These are phyloP conservation scores for Scheffersomyces cryptocercus DNA, from an alignment of 1,139 yeast genomes.

Conservation along the genomic window DNA sequence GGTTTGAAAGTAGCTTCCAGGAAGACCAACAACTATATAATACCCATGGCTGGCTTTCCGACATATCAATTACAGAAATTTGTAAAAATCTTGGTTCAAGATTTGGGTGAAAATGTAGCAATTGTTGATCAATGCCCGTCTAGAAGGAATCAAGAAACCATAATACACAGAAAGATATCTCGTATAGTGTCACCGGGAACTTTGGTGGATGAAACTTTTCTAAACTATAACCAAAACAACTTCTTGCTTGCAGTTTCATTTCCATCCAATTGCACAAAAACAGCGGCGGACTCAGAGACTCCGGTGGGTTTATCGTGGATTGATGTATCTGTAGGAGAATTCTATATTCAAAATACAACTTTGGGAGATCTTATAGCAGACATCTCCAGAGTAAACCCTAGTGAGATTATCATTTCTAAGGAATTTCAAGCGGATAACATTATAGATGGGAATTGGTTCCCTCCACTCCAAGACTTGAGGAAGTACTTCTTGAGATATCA, in stretches of 20 bases:
- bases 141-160: slow-evolving; percentile 23
- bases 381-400: slow-evolving; percentile 64
- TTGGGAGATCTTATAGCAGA: slow-evolving; percentile 57
- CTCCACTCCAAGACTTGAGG: slow-evolving; percentile 60
- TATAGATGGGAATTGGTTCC: slow-evolving; percentile 52
- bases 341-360: slow-evolving; percentile 65
- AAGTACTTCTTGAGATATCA: slow-evolving; percentile 63
- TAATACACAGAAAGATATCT: slow-evolving; percentile 67
- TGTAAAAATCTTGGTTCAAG: slow-evolving; percentile 70
- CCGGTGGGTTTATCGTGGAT: slow-evolving; percentile 83
- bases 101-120: slow-evolving; percentile 70
- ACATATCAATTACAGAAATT: slow-evolving; percentile 68
- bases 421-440: slow-evolving; percentile 32
- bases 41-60: slow-evolving; percentile 95
- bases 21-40: slow-evolving; percentile 44
- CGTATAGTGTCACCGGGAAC: slow-evolving; percentile 93
- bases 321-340: slow-evolving; percentile 82
- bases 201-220: slow-evolving; percentile 79
- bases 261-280: slow-evolving; percentile 47
- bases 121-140: slow-evolving; percentile 68
- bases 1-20: slow-evolving; percentile 54
- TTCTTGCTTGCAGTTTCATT: slow-evolving; percentile 66
- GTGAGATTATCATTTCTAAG: slow-evolving; percentile 58
- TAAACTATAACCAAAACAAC: slow-evolving; percentile 72
- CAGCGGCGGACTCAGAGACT: slow-evolving; percentile 47